These are phyloP conservation scores for Aureobasidium uvarum DNA, from an alignment of 2,329 filamentous ascomycete genomes.

Conservation along the genomic window DNA sequence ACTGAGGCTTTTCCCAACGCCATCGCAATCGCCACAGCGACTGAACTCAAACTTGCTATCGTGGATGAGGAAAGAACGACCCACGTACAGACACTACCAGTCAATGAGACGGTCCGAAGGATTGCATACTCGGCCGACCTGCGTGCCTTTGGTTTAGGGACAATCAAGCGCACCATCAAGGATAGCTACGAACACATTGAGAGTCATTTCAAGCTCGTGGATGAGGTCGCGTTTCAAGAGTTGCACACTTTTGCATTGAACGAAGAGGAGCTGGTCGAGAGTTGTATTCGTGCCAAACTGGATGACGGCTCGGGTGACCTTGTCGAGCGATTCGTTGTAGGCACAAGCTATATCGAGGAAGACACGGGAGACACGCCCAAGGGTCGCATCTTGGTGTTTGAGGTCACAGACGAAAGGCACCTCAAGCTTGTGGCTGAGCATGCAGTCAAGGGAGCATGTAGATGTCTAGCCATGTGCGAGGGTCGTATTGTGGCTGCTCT, in stretches of 20 bases:
- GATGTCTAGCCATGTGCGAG: constrained; percentile 70
- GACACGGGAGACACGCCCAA: constrained; percentile 54
- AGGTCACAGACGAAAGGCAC: constrained; percentile 71
- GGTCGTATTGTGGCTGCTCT: constrained; percentile 80
- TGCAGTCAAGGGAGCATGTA: constrained; percentile 73
- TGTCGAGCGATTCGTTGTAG: constrained; percentile 83
- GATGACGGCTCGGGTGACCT: constrained; percentile 54
- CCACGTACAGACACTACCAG: constrained; percentile 75
- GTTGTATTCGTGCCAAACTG: constrained; percentile 74
- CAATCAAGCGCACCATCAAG: constrained; percentile 70
- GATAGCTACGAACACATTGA: constrained; percentile 71
- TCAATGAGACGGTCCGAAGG: constrained; percentile 79
- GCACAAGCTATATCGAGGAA: constrained; percentile 75
- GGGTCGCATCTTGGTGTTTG: constrained; percentile 81
- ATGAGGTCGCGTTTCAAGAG: constrained; percentile 82
- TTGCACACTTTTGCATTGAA: constrained; percentile 68
- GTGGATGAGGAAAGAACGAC: constrained; percentile 85
- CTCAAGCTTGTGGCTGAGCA: constrained; percentile 70
- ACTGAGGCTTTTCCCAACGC: constrained; percentile 75
- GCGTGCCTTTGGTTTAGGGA: constrained; percentile 82
- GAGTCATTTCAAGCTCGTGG: constrained; percentile 83
- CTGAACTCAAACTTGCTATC: constrained; percentile 72
- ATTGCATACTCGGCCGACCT: constrained; percentile 79
- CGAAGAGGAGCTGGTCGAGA: constrained; percentile 75
- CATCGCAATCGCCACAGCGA: constrained; percentile 74